Evolutionary conservation across 805 yeast genomes (phyloP).

Genomic region (Pichia pseudocactophila): DNA sequence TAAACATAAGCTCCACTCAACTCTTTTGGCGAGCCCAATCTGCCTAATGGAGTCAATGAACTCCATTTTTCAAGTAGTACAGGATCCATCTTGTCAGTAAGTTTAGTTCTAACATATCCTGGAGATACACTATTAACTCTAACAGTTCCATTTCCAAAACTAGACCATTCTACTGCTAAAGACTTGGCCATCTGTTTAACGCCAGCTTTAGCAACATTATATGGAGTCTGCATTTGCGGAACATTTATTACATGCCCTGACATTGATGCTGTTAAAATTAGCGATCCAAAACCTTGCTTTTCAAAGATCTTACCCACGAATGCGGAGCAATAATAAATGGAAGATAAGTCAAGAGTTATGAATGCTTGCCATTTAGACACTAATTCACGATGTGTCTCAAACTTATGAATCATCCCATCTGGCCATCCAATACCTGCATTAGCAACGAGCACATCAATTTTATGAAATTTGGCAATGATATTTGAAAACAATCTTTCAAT

Average conservation of each 20-base stretch:
- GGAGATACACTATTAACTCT: slow-evolving; percentile 77
- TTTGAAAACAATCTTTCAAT: slow-evolving; percentile 24
- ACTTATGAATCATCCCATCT: slow-evolving; percentile 44
- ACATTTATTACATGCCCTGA: slow-evolving; percentile 80
- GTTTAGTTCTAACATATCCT: slow-evolving; percentile 75
- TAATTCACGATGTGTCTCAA: slow-evolving; percentile 32
- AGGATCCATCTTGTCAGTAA: slow-evolving; percentile 40
- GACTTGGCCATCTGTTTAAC: slow-evolving; percentile 68
- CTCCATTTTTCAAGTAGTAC: slow-evolving; percentile 43
- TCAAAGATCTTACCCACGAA: slow-evolving; percentile 64
- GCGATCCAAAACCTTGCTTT: slow-evolving; percentile 65
- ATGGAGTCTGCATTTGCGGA: slow-evolving; percentile 81
- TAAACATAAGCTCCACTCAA: slow-evolving; percentile 73
- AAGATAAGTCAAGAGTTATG: slow-evolving; percentile 67
- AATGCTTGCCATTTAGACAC: slow-evolving; percentile 61
- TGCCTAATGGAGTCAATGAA: slow-evolving; percentile 53
- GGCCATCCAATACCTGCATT: slow-evolving; percentile 68
- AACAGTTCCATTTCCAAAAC: slow-evolving; percentile 49
- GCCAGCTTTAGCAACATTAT: slow-evolving; percentile 83
- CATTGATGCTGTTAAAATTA: slow-evolving; percentile 83
- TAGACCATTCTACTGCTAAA: slow-evolving; percentile 83
- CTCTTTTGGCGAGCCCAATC: slow-evolving; percentile 67
- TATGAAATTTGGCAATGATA: slow-evolving; percentile 29
- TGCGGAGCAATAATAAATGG: slow-evolving; percentile 74
- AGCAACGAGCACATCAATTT: slow-evolving; percentile 34